Conservation (phyloP, 768 basidiomycete genomes). For the Cystoderma amianthinum region DNA sequence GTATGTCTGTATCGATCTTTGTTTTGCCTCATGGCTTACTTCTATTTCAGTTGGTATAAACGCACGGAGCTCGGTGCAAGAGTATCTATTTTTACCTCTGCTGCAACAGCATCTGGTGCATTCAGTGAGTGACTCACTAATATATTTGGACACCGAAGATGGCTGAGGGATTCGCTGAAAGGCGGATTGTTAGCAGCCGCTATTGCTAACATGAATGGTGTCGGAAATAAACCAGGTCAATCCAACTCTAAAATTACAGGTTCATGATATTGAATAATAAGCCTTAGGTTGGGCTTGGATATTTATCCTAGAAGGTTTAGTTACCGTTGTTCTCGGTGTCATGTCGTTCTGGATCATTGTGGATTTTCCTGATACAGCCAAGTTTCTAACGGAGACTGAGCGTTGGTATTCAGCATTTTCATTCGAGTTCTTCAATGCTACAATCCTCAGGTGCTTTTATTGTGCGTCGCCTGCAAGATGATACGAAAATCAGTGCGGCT, state of each 20-base stretch:
- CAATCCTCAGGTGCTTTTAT: conserved; percentile 45
- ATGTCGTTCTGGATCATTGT: conserved; percentile 69
- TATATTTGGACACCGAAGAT: neutral
- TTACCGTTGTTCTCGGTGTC: conserved; percentile 52
- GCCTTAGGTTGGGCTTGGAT: conserved; percentile 56
- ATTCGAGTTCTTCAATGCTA: neutral
- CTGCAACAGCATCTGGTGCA: conserved; percentile 73
- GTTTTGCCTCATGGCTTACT: neutral
- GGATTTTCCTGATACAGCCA: conserved; percentile 74
- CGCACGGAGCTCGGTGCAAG: conserved; percentile 69
- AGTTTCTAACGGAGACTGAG: conserved; percentile 61
- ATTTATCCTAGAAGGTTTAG: conserved; percentile 69
- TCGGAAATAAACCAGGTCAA: conserved; percentile 52
- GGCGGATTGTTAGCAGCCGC: conserved; percentile 62
- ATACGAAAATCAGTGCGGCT: conserved; percentile 59
- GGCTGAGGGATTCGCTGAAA: conserved; percentile 11
- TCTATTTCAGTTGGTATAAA: conserved; percentile 66
- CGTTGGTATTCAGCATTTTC: conserved; percentile 24
- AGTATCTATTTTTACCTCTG: conserved; percentile 71
- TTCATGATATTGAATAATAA: neutral
- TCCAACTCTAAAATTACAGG: conserved; percentile 29
- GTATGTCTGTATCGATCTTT: conserved; percentile 19
- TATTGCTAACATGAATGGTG: conserved; percentile 64
- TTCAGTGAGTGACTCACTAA: conserved; percentile 40
- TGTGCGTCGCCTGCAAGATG: conserved; percentile 56